Evolutionary conservation across 179 eudicot species (phyloP).

Genomic region (Amaranthus tricolor): DNA sequence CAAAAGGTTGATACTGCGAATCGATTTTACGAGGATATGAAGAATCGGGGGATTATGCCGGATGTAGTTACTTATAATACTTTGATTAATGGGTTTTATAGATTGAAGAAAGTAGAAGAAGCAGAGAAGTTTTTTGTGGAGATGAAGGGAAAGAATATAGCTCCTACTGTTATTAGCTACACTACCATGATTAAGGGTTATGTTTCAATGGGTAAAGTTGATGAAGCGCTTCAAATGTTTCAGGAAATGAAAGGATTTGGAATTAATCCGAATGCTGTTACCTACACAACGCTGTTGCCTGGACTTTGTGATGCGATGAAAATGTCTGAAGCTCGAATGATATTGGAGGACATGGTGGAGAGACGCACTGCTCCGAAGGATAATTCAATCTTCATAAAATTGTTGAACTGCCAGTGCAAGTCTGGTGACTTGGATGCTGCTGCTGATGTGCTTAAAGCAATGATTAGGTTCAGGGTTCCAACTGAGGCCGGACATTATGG

Average conservation of each 20-base stretch:
- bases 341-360: conserved; percentile 78
- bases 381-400: conserved; percentile 57
- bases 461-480: conserved; percentile 66
- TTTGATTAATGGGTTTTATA: conserved; percentile 67
- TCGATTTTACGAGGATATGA: conserved; percentile 88
- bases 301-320: conserved; percentile 87
- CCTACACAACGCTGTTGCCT: conserved; percentile 77
- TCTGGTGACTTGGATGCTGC: conserved; percentile 83
- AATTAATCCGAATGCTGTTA: conserved; percentile 69
- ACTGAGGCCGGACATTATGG: conserved; percentile 94
- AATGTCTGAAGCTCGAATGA: conserved; percentile 55
- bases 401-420: conserved; percentile 69
- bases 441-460: conserved; percentile 70
- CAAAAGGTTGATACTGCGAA: conserved; percentile 53
- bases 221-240: conserved; percentile 72
- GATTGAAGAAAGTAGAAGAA: conserved; percentile 70
- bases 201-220: conserved; percentile 58
- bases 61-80: conserved; percentile 88
- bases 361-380: conserved; percentile 57
- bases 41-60: conserved; percentile 57
- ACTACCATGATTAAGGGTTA: conserved; percentile 93
- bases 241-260: conserved; percentile 76
- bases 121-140: conserved; percentile 79
- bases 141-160: conserved; percentile 83
- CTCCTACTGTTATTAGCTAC: conserved; percentile 73